Base-by-base conservation (phyloP, 805 yeast species). In the Saturnispora diversa region DNA sequence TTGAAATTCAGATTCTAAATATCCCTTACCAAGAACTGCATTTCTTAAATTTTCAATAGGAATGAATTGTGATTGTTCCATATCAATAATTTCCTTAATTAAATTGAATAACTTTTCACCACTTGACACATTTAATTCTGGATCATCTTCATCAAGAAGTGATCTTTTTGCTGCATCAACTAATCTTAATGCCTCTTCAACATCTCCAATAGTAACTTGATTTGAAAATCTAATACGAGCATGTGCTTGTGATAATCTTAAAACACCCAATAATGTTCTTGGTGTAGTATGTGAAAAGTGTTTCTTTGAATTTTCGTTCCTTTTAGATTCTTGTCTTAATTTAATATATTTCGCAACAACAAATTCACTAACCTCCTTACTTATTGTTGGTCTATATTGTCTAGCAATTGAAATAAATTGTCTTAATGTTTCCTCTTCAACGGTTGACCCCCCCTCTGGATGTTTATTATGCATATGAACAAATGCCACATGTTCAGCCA, bases 251-350 rank as follows among this genome's bases (percentile, higher is more conserved):
- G 98, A 75, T 71, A 92, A 70, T 65, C 99, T 80, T 50, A 92
- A 65, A 37, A 94, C 80, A 51, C 92, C 97, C 43, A 92, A 69
- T 47, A 92, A 70, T 2, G 97, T 87, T 69, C 99, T 80, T 43
- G 97, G 97, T 1, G 98, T 88, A 16, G 94, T 82, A 62, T 88
- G 97, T 35, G 88, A 77, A 58, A 90, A 90, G 41, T 86, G 83
- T 53, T 74, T 74, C 40, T 73, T 75, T 25, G 88, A 78, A 48
- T 80, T 80, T 56, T 83, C 84, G 56, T 83, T 82, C 43, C 74
- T 67, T 55, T 84, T 84, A 16, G 94, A 83, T 55, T 86, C 94
- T 63, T 90, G 95, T 59, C 99, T 75, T 79, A 94, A 72, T 58
- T 83, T 84, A 48, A 88, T 87, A 60, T 94, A 92, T 8, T 84